phyloP scores from a whole-genome alignment of 257 asterid genomes.

The Fraxinus pennsylvanica region DNA sequence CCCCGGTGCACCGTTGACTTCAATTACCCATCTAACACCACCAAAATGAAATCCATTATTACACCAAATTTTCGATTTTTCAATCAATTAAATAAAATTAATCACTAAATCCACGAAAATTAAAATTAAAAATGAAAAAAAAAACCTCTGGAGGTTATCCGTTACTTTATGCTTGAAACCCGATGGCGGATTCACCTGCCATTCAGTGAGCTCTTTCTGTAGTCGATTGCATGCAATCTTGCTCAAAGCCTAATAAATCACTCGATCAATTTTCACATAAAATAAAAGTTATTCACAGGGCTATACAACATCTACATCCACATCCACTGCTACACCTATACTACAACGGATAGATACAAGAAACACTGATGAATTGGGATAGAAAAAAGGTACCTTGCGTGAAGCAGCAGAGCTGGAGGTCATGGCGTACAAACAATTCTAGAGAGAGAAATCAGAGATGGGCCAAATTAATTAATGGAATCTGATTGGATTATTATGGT shows the following conservation, averaged over 20 bases:
- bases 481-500: neutral
- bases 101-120: neutral
- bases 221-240: slow-evolving; percentile 54
- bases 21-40: slow-evolving; percentile 47
- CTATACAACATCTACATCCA: neutral
- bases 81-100: neutral
- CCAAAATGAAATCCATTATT: neutral
- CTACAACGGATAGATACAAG: neutral
- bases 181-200: slow-evolving; percentile 55
- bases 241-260: slow-evolving; percentile 40
- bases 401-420: slow-evolving; percentile 28
- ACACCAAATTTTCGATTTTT: neutral
- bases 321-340: neutral
- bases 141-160: slow-evolving; percentile 53
- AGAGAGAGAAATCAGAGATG: neutral
- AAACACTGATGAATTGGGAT: neutral
- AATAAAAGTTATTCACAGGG: neutral
- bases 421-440: slow-evolving; percentile 12
- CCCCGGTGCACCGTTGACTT: slow-evolving; percentile 55
- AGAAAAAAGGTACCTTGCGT: slow-evolving; percentile 24
- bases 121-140: neutral
- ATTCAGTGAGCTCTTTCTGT: slow-evolving; percentile 55
- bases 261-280: neutral
- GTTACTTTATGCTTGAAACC: slow-evolving; percentile 55
- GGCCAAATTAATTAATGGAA: neutral